These are phyloP conservation scores for Boletus reticulatus DNA, from an alignment of 768 basidiomycete species.

Conservation along the genomic window DNA sequence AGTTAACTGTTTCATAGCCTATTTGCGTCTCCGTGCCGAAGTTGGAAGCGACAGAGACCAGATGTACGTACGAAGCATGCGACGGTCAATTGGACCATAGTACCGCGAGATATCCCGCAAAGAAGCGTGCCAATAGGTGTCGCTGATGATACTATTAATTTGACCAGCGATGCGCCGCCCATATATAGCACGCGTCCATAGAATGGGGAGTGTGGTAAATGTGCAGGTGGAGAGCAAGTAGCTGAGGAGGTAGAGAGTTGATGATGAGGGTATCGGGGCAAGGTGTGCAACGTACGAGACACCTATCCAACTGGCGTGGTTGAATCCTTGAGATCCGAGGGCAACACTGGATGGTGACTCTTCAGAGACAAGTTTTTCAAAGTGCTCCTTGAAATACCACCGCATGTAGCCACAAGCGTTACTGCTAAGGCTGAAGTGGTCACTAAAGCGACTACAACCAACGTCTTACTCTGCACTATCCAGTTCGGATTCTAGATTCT, in stretches of 20 bases:
- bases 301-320: constrained; percentile 28
- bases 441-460: no score
- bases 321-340: constrained; percentile 24
- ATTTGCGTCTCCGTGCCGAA: not conserved
- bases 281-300: constrained; percentile 15
- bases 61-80: constrained; percentile 29
- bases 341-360: not conserved
- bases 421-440: no score
- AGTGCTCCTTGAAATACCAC: no score
- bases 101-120: constrained; percentile 4
- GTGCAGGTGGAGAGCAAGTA: constrained; percentile 16
- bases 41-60: not conserved
- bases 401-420: no score
- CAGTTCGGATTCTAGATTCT: no score
- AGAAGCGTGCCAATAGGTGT: constrained; percentile 12
- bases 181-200: constrained; percentile 18
- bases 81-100: constrained; percentile 9
- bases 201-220: constrained; percentile 16
- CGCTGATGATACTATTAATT: constrained; percentile 5
- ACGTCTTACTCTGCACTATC: no score
- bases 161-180: constrained; percentile 13
- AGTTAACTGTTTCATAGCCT: not conserved
- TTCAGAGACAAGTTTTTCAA: no score
- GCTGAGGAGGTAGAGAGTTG: not conserved
- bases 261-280: no score